These are phyloP conservation scores for Tremellales sp. DNA, from an alignment of 1,284 basidiomycete genomes.

Conservation along the genomic window DNA sequence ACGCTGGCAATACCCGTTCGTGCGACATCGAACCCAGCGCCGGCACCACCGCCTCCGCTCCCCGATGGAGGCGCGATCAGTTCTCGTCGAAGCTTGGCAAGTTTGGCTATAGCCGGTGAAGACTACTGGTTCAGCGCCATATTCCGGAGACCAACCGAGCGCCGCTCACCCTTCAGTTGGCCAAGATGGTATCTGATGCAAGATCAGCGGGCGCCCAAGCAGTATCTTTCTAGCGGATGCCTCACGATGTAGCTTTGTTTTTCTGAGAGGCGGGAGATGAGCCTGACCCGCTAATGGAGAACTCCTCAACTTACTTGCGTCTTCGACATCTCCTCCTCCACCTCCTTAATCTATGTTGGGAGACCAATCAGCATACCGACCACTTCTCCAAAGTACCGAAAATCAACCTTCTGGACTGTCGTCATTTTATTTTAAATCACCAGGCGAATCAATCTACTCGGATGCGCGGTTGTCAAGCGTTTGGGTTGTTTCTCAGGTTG, in stretches of 20 bases:
- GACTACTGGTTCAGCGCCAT: conserved; percentile 30
- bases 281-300: background rate
- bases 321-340: conserved; percentile 51
- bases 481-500: no score
- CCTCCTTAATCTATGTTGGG: conserved; percentile 43
- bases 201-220: background rate
- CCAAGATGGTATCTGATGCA: conserved; percentile 80
- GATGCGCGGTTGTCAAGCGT: no score
- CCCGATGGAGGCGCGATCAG: conserved; percentile 75
- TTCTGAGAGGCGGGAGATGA: conserved; percentile 57
- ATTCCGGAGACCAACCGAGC: background rate
- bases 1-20: conserved; percentile 93
- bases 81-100: conserved; percentile 93
- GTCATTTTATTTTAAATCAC: no score
- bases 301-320: conserved; percentile 32
- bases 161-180: conserved; percentile 67
- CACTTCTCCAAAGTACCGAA: no score
- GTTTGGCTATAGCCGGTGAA: conserved; percentile 63
- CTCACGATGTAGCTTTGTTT: conserved; percentile 69
- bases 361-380: background rate
- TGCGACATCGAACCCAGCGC: conserved; percentile 93
- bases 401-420: no score
- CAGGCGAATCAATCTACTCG: no score
- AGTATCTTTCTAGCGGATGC: conserved; percentile 1
- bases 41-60: conserved; percentile 79